Evolutionary conservation across 1,284 basidiomycete genomes (phyloP).

Genomic region (Limonomyces culmigenus): DNA sequence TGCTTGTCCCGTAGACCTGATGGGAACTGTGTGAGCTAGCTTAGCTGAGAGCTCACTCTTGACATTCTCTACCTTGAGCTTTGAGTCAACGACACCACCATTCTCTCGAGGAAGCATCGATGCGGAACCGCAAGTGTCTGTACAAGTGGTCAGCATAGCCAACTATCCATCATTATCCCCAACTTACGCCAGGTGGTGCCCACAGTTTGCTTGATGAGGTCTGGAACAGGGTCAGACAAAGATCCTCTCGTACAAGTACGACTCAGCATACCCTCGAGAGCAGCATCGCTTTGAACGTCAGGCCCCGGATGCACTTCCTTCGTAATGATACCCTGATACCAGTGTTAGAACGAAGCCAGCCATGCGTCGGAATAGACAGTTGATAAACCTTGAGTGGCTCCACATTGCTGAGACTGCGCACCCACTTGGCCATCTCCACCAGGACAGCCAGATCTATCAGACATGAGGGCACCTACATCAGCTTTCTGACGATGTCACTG

Average conservation of each 20-base stretch:
- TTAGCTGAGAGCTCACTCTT: too few species aligned
- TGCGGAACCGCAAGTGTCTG: constrained; percentile 23
- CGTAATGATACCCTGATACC: constrained; percentile 5
- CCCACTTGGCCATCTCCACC: constrained; percentile 32
- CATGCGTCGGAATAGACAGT: too few species aligned
- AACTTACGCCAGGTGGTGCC: too few species aligned
- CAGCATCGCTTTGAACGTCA: constrained; percentile 13
- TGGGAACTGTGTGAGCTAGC: too few species aligned
- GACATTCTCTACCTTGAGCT: constrained; percentile 23
- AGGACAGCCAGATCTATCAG: constrained; percentile 23
- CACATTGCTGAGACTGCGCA: constrained; percentile 20
- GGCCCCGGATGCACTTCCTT: constrained; percentile 23
- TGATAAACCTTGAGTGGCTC: constrained; percentile 29
- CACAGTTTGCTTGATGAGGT: too few species aligned
- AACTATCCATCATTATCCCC: too few species aligned
- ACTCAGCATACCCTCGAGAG: constrained; percentile 8
- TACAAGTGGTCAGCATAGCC: too few species aligned
- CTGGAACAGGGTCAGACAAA: too few species aligned
- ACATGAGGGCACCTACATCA: too few species aligned
- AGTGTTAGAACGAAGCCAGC: too few species aligned
- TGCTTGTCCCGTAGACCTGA: constrained; percentile 30
- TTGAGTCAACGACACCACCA: constrained; percentile 39
- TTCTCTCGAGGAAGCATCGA: constrained; percentile 43
- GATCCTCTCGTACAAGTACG: too few species aligned
- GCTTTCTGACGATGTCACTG: too few species aligned